Conservation (phyloP, 2,329 filamentous ascomycete species). For the Macrophomina phaseolina region DNA sequence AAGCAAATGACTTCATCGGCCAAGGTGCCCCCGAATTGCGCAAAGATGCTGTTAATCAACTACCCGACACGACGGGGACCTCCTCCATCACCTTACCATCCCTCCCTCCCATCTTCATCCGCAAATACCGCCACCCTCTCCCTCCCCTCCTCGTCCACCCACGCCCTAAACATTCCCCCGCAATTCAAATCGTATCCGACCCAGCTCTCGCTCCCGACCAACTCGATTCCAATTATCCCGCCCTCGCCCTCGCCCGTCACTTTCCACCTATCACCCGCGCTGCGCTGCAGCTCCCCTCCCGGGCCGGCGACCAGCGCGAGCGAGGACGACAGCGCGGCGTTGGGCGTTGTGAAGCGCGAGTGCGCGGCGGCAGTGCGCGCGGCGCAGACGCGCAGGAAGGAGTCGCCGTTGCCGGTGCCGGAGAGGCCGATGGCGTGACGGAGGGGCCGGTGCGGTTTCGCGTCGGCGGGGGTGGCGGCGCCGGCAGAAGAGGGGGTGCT, state of each 20-base stretch:
- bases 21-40: too few relatives aligned
- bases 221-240: slow-evolving; percentile 83
- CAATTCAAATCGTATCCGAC: slow-evolving; percentile 84
- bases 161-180: slow-evolving; percentile 85
- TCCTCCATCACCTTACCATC: not conserved
- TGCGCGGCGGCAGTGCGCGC: slow-evolving; percentile 75
- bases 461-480: slow-evolving; percentile 37
- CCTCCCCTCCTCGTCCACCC: slow-evolving; percentile 67
- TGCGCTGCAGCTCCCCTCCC: slow-evolving; percentile 73
- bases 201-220: slow-evolving; percentile 57
- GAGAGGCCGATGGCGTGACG: slow-evolving; percentile 65
- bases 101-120: slow-evolving; percentile 39
- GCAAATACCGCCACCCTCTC: slow-evolving; percentile 65
- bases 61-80: too few relatives aligned
- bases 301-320: slow-evolving; percentile 71
- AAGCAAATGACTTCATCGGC: too few relatives aligned
- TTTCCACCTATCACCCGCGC: slow-evolving; percentile 75
- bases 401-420: slow-evolving; percentile 87
- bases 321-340: slow-evolving; percentile 61
- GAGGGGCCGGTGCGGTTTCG: slow-evolving; percentile 20
- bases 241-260: slow-evolving; percentile 78
- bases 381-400: slow-evolving; percentile 75
- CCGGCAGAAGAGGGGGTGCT: not conserved
- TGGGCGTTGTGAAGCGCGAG: slow-evolving; percentile 63
- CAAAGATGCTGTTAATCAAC: too few relatives aligned